Evolutionary conservation across 148 eudicot genomes (phyloP).

Genomic region (Euryodendron excelsum): DNA sequence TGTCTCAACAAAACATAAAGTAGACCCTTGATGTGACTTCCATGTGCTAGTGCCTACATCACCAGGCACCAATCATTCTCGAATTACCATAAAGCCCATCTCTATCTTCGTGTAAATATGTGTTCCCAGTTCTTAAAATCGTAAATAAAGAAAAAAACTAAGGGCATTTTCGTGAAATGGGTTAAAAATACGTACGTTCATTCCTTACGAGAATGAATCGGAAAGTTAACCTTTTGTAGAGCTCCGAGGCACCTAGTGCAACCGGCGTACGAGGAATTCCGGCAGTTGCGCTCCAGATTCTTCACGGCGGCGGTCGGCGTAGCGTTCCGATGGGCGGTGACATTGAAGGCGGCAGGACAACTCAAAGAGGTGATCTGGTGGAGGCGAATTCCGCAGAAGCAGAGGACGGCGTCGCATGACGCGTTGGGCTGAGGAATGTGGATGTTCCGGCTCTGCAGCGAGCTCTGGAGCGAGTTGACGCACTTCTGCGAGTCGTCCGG

Average conservation of each 20-base stretch:
- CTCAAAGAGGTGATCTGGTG: constrained; percentile 77
- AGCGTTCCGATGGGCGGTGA: constrained; percentile 42
- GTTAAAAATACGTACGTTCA: no score
- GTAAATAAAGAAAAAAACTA: background rate
- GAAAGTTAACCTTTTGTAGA: constrained; percentile 58
- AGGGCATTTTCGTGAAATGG: background rate
- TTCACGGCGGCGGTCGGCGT: constrained; percentile 68
- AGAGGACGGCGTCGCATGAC: constrained; percentile 75
- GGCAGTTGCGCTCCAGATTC: constrained; percentile 71
- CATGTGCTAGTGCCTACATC: no score
- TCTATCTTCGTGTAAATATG: no score
- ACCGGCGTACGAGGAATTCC: constrained; percentile 84
- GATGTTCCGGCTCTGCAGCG: constrained; percentile 54
- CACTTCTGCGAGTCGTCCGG: constrained; percentile 95
- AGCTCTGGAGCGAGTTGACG: constrained; percentile 72
- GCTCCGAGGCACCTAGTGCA: constrained; percentile 94
- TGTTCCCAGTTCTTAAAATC: no score
- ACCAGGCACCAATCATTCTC: no score
- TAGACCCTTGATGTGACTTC: no score
- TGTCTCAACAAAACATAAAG: no score
- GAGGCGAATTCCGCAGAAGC: constrained; percentile 85
- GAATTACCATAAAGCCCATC: no score
- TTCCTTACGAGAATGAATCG: background rate
- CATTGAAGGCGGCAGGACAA: constrained; percentile 82
- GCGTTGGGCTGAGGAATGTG: constrained; percentile 65